phyloP scores from a whole-genome alignment of 768 basidiomycete species.

The Chalciporus sphaerocephalus region DNA sequence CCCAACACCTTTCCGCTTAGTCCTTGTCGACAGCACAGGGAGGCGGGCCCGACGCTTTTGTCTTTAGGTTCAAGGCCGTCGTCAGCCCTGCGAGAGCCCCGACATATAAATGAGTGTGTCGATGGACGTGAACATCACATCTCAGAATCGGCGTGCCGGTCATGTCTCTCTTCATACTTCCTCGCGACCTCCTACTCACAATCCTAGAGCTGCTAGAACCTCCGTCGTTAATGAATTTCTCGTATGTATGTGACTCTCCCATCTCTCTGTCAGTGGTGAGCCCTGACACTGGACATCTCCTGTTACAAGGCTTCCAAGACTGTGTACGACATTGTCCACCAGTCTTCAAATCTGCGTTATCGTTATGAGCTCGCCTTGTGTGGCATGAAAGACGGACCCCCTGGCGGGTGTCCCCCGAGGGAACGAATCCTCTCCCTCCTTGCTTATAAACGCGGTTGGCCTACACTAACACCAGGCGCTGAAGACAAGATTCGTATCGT shows the following conservation, averaged over 20 bases:
- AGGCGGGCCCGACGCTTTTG: conserved; percentile 34
- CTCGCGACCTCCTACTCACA: conserved; percentile 26
- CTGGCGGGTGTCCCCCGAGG: conserved; percentile 15
- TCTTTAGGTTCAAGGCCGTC: conserved; percentile 27
- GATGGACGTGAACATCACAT: conserved; percentile 10
- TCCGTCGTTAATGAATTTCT: conserved; percentile 31
- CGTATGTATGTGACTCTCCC: conserved; percentile 17
- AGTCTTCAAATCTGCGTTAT: conserved; percentile 30
- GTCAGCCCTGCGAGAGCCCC: conserved; percentile 18
- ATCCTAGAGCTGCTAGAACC: conserved; percentile 34
- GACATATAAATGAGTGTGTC: conserved; percentile 29
- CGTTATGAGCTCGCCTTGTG: conserved; percentile 31
- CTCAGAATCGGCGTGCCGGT: conserved; percentile 31
- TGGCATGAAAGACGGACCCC: conserved; percentile 27
- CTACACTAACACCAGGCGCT: conserved; percentile 27
- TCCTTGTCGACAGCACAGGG: conserved; percentile 29
- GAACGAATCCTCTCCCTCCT: conserved; percentile 29
- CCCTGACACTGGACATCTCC: conserved; percentile 1
- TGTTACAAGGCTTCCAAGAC: conserved; percentile 21
- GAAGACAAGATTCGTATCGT: conserved; percentile 31
- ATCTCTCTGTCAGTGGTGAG: background rate
- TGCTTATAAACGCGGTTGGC: conserved; percentile 31
- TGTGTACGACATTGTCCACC: conserved; percentile 19
- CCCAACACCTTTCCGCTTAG: conserved; percentile 27
- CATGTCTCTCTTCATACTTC: conserved; percentile 34